Percentiles rank a stretch among this genome's conserved stretches.
phyloP scores from a whole-genome alignment of 257 asterid species.

The Fraxinus americana region DNA sequence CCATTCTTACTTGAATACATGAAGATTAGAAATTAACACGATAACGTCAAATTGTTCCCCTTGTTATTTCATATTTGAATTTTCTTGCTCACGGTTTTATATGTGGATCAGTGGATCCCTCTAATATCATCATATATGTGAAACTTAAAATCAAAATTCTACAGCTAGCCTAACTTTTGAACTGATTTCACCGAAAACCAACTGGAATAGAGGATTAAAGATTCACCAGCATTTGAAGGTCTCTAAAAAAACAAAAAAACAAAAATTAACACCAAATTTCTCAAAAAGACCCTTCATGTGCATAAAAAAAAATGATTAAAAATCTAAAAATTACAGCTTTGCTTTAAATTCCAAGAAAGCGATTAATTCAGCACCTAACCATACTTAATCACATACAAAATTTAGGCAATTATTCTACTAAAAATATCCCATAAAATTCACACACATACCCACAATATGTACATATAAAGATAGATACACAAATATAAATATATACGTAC shows the following conservation, averaged over 20 bases:
- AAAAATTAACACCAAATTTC: not conserved
- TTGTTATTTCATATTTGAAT: not conserved
- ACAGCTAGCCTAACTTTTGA: not conserved
- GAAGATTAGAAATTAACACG: not conserved
- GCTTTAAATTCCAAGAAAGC: not conserved
- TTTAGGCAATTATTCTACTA: not conserved
- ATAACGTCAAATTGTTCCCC: not conserved
- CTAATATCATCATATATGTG: not conserved
- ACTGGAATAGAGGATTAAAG: not conserved
- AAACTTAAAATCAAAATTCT: not conserved
- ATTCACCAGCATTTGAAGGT: not conserved
- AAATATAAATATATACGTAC: conserved; percentile 23
- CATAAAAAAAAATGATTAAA: not conserved
- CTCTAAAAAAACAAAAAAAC: not conserved
- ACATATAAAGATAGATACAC: not conserved
- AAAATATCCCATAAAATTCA: not conserved
- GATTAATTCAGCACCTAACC: not conserved
- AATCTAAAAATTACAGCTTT: not conserved
- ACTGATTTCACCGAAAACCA: not conserved
- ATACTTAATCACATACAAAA: not conserved
- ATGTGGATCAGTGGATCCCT: too few species aligned
- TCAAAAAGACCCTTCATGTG: not conserved
- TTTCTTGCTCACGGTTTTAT: not conserved
- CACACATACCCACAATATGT: not conserved
- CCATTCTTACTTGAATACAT: not conserved